Evolutionary conservation across 306 rosid genomes (phyloP), one percentile per base, ranked within the genome.

Genomic region (Fagus crenata): DNA sequence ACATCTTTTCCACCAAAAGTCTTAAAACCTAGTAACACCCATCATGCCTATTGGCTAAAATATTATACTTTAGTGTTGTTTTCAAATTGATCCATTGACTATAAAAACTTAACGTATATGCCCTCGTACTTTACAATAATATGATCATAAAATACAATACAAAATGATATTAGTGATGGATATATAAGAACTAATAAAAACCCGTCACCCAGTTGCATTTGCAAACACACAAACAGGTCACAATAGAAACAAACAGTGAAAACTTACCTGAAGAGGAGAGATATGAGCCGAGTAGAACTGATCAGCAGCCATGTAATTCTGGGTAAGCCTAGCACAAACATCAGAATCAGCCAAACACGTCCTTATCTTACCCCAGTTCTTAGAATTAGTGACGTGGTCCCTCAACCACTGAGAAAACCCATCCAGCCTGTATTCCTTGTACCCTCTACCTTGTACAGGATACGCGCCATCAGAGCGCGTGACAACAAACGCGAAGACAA

Each of bases 251-350:
- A 31, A 42, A 18, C 32, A 33, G 51, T 46, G 49, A 70, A 56
- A 42, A 72, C 64, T 75, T 77, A 81, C 98, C 97, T 95, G 95
- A 32, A 90, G 89, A 36, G 98, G 97, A 53, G 97, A 85, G 74
- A 92, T 81, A 15, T 73, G 89, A 73, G 96, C 91, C 37, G 31
- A 49, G 81, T 88, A 87, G 69, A 92, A 95, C 56, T 90, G 96
- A 53, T 92, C 87, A 4, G 92, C 81, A 1, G 90, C 60, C 73
- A 86, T 31, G 54, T 86, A 92, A 71, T 88, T 69, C 76, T 80
- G 85, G 2, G 77, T 73, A 35, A 95, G 90, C 53, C 78, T 76
- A 7, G 65, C 7, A 68, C 98, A 95, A 6, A 85, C 80, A 75
- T 88, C 77, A 51, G 97, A 95, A 7, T 74, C 92, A 68, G 96